Conservation (phyloP, 129 eudicot species). For the Deinandra increscens region DNA sequence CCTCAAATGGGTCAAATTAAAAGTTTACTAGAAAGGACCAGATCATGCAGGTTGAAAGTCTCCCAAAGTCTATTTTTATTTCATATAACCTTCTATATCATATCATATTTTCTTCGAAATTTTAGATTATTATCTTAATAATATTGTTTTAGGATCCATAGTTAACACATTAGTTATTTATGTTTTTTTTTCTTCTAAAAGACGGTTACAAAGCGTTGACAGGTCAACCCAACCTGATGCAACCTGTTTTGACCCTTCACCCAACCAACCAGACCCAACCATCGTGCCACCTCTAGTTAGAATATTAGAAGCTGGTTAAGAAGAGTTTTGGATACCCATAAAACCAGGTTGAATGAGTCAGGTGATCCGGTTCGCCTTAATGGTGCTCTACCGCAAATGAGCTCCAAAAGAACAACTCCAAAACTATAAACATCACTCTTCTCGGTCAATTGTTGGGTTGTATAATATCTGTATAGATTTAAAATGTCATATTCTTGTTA, state of each 20-base stretch:
- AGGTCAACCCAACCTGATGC: neutral
- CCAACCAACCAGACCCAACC: conserved; percentile 4
- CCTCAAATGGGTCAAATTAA: neutral
- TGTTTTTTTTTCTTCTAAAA: neutral
- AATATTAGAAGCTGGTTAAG: conserved; percentile 2
- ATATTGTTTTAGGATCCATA: neutral
- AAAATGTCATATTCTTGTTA: conserved; percentile 21
- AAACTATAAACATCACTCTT: conserved; percentile 92
- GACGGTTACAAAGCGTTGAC: neutral
- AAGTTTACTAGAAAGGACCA: neutral
- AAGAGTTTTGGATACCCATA: conserved; percentile 61
- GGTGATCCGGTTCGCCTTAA: conserved; percentile 80
- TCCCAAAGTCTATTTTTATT: neutral
- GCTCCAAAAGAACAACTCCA: conserved; percentile 96
- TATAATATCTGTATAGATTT: conserved; percentile 60
- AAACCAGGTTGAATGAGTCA: conserved; percentile 87
- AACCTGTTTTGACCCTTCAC: neutral
- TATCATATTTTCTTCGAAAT: neutral
- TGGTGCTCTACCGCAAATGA: conserved; percentile 92
- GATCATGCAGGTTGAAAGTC: neutral
- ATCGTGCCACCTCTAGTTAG: conserved; percentile 13
- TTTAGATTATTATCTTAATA: neutral
- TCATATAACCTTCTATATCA: neutral
- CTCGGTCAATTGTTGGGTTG: conserved; percentile 81
- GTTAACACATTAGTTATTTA: neutral